Evolutionary conservation across 2,329 filamentous ascomycete species (phyloP), one percentile per base, ranked within the genome.

Genomic region (Aspergillus phoenicis): DNA sequence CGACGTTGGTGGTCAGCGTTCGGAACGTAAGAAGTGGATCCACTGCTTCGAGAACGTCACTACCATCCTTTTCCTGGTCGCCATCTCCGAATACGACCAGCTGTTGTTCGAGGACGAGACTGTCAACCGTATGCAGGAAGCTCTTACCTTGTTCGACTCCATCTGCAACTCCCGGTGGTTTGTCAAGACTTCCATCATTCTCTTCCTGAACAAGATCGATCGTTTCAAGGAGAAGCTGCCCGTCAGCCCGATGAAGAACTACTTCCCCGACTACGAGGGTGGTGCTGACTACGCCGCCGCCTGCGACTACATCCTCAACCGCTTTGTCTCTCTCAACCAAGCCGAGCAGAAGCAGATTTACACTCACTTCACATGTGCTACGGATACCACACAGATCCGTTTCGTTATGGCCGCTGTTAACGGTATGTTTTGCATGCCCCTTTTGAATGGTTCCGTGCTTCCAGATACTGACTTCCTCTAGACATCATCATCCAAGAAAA

Each of bases 401-500:
- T 98, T 99, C 84, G 95, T 99, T 81, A 99, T 99, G 95, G 93
- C 94, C 64, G 95, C 95, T 69, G 95, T 99, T 75, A 99, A 99
- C 82, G 93, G 93, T 97, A 85, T 73, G 89, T 77, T 45, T 36
- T n/a, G 39, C 8, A 30, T 33, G 13, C 33, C 33, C 24, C n/a
- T 20, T 30, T 10, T 22, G 15, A 1, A 10, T 56, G 26, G 6
- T 15, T 28, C 15, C 4, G 15, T 17, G 36, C n/a, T 3, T 20
- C 20, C 51, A 30, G 22, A n/a, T 30, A 39, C 66, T 70, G 60
- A 71, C 52, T 36, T 82, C 22, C 82, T 24, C 54, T 68, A 97
- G 95, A 99, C 82, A 99, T 99, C 79, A 99, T 99, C 82, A 99
- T 99, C 79, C 95, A 99, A 84, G 95, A 98, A 82, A 99, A 99